phyloP scores from a whole-genome alignment of 495 filamentous ascomycete genomes.

The Penicillium riverlandense region DNA sequence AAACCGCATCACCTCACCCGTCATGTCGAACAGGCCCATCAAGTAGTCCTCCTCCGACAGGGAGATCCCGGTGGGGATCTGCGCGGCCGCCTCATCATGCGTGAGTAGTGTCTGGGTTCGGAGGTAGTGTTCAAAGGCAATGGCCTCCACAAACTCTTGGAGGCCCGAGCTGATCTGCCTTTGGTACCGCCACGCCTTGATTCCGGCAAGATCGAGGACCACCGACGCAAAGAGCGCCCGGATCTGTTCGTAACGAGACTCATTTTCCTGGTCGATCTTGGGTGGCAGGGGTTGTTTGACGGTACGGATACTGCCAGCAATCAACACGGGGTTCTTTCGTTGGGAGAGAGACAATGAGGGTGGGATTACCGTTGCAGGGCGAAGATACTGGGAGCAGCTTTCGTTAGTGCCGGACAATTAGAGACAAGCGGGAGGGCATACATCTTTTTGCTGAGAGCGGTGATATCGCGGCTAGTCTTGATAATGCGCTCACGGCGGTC shows the following conservation, averaged over 20 bases:
- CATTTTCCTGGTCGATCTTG: slow-evolving; percentile 56
- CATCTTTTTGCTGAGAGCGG: slow-evolving; percentile 95
- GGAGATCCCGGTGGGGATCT: slow-evolving; percentile 51
- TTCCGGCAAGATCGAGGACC: slow-evolving; percentile 61
- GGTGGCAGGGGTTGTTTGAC: slow-evolving; percentile 56
- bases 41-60: slow-evolving; percentile 76
- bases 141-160: slow-evolving; percentile 88
- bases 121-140: slow-evolving; percentile 83
- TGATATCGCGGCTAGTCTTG: slow-evolving; percentile 85
- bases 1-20: slow-evolving; percentile 94
- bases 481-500: slow-evolving; percentile 85
- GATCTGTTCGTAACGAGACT: slow-evolving; percentile 60
- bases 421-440: slow-evolving; percentile 29
- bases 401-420: neutral
- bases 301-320: slow-evolving; percentile 39
- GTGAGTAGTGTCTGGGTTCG: slow-evolving; percentile 66
- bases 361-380: slow-evolving; percentile 59
- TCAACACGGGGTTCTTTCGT: too few relatives aligned
- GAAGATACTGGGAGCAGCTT: slow-evolving; percentile 62
- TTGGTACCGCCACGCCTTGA: slow-evolving; percentile 79
- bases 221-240: slow-evolving; percentile 56
- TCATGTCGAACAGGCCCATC: slow-evolving; percentile 85
- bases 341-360: too few relatives aligned
- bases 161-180: slow-evolving; percentile 67
- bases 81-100: slow-evolving; percentile 43